Conservation (phyloP, 2,329 filamentous ascomycete species). For the Lomentospora prolificans region DNA sequence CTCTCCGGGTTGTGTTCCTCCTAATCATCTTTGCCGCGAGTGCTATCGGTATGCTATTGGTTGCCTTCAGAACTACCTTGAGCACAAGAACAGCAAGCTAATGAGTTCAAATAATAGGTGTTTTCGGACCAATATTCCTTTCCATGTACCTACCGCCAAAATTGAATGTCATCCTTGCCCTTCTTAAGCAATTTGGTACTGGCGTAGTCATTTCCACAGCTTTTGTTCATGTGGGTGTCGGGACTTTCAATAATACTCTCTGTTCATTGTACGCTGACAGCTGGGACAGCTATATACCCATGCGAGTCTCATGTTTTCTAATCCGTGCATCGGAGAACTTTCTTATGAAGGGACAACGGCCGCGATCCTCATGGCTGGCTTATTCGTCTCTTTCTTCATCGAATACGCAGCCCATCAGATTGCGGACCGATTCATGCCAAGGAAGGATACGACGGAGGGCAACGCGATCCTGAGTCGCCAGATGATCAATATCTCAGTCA, state of each 20-base stretch:
- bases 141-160: slow-evolving; percentile 44
- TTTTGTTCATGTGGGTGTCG: slow-evolving; percentile 55
- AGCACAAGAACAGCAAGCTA: not conserved
- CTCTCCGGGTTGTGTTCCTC: slow-evolving; percentile 58
- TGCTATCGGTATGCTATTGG: slow-evolving; percentile 38
- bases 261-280: slow-evolving; percentile 5
- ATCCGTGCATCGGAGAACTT: slow-evolving; percentile 56
- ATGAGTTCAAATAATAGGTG: slow-evolving; percentile 25
- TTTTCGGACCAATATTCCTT: slow-evolving; percentile 59
- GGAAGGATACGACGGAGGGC: slow-evolving; percentile 18
- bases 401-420: slow-evolving; percentile 58
- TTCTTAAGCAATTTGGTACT: slow-evolving; percentile 65
- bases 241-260: not conserved
- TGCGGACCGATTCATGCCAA: slow-evolving; percentile 25
- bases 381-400: slow-evolving; percentile 62
- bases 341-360: slow-evolving; percentile 60
- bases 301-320: slow-evolving; percentile 61
- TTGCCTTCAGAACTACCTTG: not conserved
- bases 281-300: slow-evolving; percentile 57
- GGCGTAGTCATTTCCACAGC: slow-evolving; percentile 64
- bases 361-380: slow-evolving; percentile 63
- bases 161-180: slow-evolving; percentile 40
- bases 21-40: slow-evolving; percentile 64
- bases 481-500: slow-evolving; percentile 54
- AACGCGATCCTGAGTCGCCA: slow-evolving; percentile 24